These are phyloP conservation scores for Spirogloea muscicola DNA, from an alignment of 139 green algal species.

Conservation along the genomic window DNA sequence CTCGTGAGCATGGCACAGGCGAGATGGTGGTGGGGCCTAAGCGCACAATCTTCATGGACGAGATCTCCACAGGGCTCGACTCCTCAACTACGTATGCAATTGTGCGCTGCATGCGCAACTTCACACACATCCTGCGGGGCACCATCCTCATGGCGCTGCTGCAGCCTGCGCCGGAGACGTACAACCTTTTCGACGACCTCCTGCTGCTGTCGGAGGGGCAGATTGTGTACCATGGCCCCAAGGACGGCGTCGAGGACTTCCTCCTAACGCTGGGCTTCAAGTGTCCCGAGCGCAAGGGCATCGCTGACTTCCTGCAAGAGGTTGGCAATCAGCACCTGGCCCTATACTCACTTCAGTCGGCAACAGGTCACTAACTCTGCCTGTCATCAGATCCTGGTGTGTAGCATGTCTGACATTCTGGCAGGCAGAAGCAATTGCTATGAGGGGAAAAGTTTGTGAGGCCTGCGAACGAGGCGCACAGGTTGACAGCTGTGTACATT, in stretches of 20 bases:
- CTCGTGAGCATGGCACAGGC: too few relatives aligned
- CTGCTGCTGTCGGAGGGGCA: slow-evolving; percentile 52
- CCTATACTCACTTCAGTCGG: too few relatives aligned
- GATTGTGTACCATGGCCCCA: slow-evolving; percentile 27
- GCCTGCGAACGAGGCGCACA: too few relatives aligned
- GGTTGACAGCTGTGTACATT: too few relatives aligned
- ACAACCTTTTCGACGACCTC: slow-evolving; percentile 71
- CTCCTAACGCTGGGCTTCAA: slow-evolving; percentile 62
- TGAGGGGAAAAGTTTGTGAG: too few relatives aligned
- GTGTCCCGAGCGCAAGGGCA: slow-evolving; percentile 55
- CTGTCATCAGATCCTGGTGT: too few relatives aligned
- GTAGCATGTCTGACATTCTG: too few relatives aligned
- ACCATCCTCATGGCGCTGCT: slow-evolving; percentile 67
- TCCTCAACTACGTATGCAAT: slow-evolving; percentile 36
- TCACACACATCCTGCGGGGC: slow-evolving; percentile 18
- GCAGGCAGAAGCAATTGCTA: too few relatives aligned
- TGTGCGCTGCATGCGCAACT: slow-evolving; percentile 21
- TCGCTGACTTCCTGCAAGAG: slow-evolving; percentile 78
- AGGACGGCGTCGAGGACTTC: slow-evolving; percentile 56
- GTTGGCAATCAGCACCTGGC: too few relatives aligned
- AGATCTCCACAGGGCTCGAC: slow-evolving; percentile 48
- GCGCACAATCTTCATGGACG: slow-evolving; percentile 41
- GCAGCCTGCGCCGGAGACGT: slow-evolving; percentile 75
- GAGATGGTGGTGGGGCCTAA: slow-evolving; percentile 57
- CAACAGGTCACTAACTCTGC: too few relatives aligned